Evolutionary conservation across 306 rosid genomes (phyloP), one percentile per base, ranked within the genome.

Genomic region (Begonia fuchsioides): DNA sequence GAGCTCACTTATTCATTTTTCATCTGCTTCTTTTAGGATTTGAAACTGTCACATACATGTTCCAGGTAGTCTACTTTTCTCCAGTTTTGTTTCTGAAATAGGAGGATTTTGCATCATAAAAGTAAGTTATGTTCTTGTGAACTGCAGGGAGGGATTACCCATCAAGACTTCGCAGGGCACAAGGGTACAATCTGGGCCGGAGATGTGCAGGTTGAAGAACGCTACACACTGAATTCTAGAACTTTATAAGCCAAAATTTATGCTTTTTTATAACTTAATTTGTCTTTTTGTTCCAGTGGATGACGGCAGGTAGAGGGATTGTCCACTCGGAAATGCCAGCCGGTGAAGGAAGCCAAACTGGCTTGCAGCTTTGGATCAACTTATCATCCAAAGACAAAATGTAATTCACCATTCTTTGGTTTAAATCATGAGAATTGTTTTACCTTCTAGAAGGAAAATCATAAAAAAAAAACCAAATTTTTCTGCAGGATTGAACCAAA

Each of bases 281-380:
- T 16, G 2, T 41, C 17, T 52, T 41, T 41, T 18, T 38, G 35
- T 44, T 49, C n/a, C 81, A 88, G 94, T 90, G 97, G 97, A 90
- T 90, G 95, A 90, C 97, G 5, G 95, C 95, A 49, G 97, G 97
- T 19, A 79, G 97, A 69, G 97, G 97, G 50, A 90, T 90, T n/a
- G 59, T 90, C 61, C 97, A 90, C 70, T 90, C 97, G 44, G 97
- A 90, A 70, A 90, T 90, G 97, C 95, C 97, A 38, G 85, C n/a
- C n/a, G n/a, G n/a, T n/a, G n/a, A n/a, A n/a, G n/a, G n/a, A n/a
- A n/a, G n/a, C n/a, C n/a, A n/a, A n/a, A n/a, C n/a, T n/a, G n/a
- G n/a, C n/a, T n/a, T n/a, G n/a, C n/a, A n/a, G n/a, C 82, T 90
- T 4, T 90, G 97, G 97, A 90, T 90, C 77, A 90, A 90, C 65